Percentiles rank a stretch among this genome's conserved stretches.
These are phyloP conservation scores for Erysimum pusillum DNA, from an alignment of 441 rosid species.

Conservation along the genomic window DNA sequence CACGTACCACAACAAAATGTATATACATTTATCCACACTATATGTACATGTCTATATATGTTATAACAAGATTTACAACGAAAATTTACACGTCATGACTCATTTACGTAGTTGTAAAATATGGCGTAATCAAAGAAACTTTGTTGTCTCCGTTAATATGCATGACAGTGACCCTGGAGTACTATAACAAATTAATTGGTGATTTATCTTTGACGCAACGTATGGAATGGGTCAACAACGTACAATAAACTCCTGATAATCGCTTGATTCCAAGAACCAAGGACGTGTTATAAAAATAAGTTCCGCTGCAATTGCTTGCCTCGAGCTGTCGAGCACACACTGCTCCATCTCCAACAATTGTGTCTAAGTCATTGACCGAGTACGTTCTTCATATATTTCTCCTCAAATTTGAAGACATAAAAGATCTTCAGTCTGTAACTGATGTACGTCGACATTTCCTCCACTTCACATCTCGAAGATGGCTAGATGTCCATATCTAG, in stretches of 20 bases:
- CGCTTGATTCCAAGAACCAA: no score
- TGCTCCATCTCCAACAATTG: not conserved
- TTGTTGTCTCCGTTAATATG: not conserved
- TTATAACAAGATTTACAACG: not conserved
- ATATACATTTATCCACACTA: not conserved
- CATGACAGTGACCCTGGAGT: no score
- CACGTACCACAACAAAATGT: not conserved
- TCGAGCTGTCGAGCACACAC: no score
- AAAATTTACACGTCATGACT: not conserved
- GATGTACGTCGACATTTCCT: not conserved
- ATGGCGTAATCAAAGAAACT: not conserved
- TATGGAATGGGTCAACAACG: no score
- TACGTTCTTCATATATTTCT: not conserved
- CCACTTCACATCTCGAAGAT: not conserved
- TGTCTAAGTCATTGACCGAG: not conserved
- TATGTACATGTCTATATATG: no score
- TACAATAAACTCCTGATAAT: no score
- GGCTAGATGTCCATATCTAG: not conserved
- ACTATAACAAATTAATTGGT: no score
- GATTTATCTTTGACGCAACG: no score
- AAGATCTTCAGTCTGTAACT: not conserved
- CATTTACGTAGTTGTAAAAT: not conserved
- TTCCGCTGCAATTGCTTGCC: no score
- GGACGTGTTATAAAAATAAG: no score
- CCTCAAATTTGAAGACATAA: not conserved